phyloP scores from a whole-genome alignment of 257 asterid species.

The Penstemon eatonii region DNA sequence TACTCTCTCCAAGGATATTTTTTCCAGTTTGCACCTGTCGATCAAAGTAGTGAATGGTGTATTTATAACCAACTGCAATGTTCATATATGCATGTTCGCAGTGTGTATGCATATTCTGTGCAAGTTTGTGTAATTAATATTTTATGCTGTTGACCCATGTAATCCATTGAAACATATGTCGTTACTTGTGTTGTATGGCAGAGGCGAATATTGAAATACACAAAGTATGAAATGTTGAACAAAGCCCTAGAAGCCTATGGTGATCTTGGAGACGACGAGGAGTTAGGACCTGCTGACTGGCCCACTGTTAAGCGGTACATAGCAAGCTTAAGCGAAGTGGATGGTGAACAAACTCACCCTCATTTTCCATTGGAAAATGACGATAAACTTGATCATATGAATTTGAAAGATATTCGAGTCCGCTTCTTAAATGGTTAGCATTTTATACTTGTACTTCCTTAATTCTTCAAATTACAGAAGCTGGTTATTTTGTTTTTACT shows the following conservation, averaged over 20 bases:
- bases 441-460: constrained; percentile 23
- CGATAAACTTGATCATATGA: constrained; percentile 51
- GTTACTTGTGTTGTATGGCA: constrained; percentile 35
- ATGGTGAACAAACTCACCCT: constrained; percentile 66
- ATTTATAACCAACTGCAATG: constrained; percentile 8
- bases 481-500: constrained; percentile 8
- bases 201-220: constrained; percentile 75
- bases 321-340: constrained; percentile 65
- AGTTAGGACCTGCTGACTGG: constrained; percentile 98
- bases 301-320: constrained; percentile 74
- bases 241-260: constrained; percentile 91
- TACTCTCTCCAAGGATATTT: not conserved
- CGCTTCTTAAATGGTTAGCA: constrained; percentile 86
- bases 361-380: constrained; percentile 54
- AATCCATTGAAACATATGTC: not conserved
- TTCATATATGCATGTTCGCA: not conserved
- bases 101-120: constrained; percentile 18
- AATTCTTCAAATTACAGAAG: constrained; percentile 23
- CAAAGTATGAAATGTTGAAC: constrained; percentile 90
- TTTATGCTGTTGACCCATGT: constrained; percentile 8
- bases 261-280: constrained; percentile 95
- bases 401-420: constrained; percentile 72
- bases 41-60: too few species aligned
- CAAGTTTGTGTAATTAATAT: constrained; percentile 7
- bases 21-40: not conserved